Percentiles rank a stretch among this genome's conserved stretches.
phyloP scores from a whole-genome alignment of 192 early-diverging fungal genomes.

The Backusella sp. region DNA sequence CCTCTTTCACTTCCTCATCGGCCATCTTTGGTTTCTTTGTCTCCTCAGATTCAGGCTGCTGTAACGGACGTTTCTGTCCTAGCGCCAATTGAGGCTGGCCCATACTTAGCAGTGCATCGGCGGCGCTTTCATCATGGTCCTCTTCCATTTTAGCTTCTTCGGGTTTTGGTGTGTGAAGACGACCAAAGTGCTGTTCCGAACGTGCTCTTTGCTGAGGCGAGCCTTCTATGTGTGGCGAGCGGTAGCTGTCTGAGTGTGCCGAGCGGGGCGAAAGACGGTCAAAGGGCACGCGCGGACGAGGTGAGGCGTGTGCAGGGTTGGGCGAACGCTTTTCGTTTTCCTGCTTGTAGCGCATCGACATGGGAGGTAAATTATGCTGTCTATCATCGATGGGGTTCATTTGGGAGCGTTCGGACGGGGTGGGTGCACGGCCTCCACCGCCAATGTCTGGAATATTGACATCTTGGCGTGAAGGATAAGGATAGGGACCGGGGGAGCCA shows the following conservation, averaged over 20 bases:
- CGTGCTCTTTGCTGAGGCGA: too few relatives aligned
- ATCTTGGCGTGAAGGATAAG: slow-evolving; percentile 16
- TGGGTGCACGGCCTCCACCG: slow-evolving; percentile 26
- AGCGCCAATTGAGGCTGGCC: background rate
- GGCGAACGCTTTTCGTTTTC: slow-evolving; percentile 9
- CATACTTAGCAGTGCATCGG: slow-evolving; percentile 29
- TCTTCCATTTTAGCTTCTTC: background rate
- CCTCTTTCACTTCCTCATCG: background rate
- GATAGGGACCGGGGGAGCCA: slow-evolving; percentile 24
- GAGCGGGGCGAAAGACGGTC: slow-evolving; percentile 8
- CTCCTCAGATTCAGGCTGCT: background rate
- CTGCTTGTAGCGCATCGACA: background rate
- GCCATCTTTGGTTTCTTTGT: slow-evolving; percentile 4
- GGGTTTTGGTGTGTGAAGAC: background rate
- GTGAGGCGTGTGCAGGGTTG: slow-evolving; percentile 3
- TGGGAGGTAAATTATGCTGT: slow-evolving; percentile 9
- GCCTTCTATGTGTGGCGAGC: background rate
- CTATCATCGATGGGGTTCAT: slow-evolving; percentile 33
- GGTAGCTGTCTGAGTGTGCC: background rate
- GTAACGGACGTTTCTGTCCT: slow-evolving; percentile 17
- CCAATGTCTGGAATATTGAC: slow-evolving; percentile 36
- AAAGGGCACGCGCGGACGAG: slow-evolving; percentile 7
- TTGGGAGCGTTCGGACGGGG: slow-evolving; percentile 29
- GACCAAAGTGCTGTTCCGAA: too few relatives aligned
- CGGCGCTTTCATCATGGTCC: slow-evolving; percentile 30